phyloP scores from a whole-genome alignment of 2,329 filamentous ascomycete species.

The Colletotrichum sp. region DNA sequence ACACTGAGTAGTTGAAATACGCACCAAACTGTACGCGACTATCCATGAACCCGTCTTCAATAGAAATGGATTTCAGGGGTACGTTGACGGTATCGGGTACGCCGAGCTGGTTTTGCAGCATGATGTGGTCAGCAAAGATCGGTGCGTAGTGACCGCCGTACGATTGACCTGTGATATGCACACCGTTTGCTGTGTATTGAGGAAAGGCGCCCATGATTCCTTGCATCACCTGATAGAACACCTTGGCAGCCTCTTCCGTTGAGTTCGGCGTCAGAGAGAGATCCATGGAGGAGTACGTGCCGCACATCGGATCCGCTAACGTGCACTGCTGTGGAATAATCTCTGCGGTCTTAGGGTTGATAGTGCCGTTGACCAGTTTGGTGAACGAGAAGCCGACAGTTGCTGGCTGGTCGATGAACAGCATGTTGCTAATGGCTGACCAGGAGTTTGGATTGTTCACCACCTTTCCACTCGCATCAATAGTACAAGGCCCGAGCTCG shows the following conservation, averaged over 20 bases:
- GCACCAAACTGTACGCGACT: conserved; percentile 2
- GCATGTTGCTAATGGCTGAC: conserved; percentile 2
- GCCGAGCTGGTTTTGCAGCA: neutral
- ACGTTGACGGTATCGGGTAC: neutral
- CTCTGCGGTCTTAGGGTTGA: neutral
- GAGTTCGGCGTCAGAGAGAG: conserved; percentile 6
- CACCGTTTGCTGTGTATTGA: neutral
- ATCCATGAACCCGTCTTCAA: conserved; percentile 13
- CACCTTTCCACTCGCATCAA: neutral
- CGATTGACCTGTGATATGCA: conserved; percentile 1
- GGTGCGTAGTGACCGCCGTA: conserved; percentile 11
- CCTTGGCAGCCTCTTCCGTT: neutral
- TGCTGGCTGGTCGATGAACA: conserved; percentile 6
- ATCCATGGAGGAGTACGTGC: conserved; percentile 6
- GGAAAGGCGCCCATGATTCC: conserved; percentile 4
- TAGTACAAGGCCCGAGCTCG: conserved; percentile 2
- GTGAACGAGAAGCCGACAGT: conserved; percentile 10
- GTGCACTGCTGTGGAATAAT: conserved; percentile 2
- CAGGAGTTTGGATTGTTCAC: conserved; percentile 1
- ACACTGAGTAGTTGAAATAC: conserved; percentile 9
- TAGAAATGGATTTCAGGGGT: neutral
- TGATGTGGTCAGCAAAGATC: neutral
- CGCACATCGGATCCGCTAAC: neutral
- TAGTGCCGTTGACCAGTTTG: neutral
- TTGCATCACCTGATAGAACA: conserved; percentile 9